Conservation (phyloP, 2,329 filamentous ascomycete species). For the Lecanosticta acicola region DNA sequence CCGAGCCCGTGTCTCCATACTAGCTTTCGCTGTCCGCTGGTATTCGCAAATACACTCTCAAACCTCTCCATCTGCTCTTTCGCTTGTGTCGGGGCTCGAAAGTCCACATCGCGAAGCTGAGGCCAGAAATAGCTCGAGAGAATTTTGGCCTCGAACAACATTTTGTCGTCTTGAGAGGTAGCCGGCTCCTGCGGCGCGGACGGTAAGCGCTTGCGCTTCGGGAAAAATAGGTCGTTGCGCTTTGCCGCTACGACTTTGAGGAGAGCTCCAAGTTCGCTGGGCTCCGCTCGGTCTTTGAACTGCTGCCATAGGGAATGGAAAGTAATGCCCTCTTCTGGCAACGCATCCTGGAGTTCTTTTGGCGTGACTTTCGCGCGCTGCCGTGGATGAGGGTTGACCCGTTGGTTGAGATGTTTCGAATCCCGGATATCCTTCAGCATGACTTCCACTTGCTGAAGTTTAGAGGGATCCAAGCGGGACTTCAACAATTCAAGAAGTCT, state of each 20-base stretch:
- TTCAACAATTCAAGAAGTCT: constrained; percentile 83
- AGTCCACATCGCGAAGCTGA: constrained; percentile 63
- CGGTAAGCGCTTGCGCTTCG: constrained; percentile 25
- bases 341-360: constrained; percentile 30
- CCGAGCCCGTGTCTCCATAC: constrained; percentile 82
- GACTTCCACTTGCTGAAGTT: constrained; percentile 89
- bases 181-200: constrained; percentile 8
- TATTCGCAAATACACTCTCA: constrained; percentile 66
- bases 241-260: constrained; percentile 26
- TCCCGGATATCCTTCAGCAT: constrained; percentile 94
- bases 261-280: constrained; percentile 21
- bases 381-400: constrained; percentile 27
- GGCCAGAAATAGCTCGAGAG: constrained; percentile 94
- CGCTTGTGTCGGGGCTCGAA: constrained; percentile 57
- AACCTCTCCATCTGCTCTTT: constrained; percentile 62
- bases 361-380: constrained; percentile 19
- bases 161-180: constrained; percentile 5
- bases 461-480: constrained; percentile 75
- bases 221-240: constrained; percentile 26
- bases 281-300: constrained; percentile 27
- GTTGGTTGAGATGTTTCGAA: constrained; percentile 57
- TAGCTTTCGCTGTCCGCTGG: constrained; percentile 80
- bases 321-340: constrained; percentile 34
- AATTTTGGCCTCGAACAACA: constrained; percentile 53
- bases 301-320: constrained; percentile 27